Conservation (phyloP, 108 stramenopile genomes). For the Cyclotella sp. region DNA sequence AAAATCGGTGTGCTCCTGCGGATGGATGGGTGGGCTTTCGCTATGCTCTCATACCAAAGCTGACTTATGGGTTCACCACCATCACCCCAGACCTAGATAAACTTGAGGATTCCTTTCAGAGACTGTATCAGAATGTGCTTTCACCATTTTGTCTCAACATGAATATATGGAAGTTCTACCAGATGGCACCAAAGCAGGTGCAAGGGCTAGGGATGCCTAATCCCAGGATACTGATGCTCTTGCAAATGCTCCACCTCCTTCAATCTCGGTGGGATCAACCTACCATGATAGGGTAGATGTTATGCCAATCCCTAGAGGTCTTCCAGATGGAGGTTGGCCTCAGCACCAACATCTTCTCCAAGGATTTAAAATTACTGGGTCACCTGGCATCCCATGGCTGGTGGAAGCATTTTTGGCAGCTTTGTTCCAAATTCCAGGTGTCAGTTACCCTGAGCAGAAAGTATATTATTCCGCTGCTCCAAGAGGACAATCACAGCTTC, state of each 20-base stretch:
- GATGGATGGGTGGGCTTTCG: background rate
- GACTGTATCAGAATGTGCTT: no score
- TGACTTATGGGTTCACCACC: no score
- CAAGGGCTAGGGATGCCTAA: background rate
- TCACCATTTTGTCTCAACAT: no score
- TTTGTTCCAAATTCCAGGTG: background rate
- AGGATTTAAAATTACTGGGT: background rate
- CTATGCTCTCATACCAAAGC: background rate
- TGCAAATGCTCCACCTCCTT: background rate
- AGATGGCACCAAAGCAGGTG: slow-evolving; percentile 1
- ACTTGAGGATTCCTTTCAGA: no score
- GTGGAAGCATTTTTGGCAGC: slow-evolving; percentile 7
- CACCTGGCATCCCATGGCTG: background rate
- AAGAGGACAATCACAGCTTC: background rate
- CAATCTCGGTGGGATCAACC: background rate
- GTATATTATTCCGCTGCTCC: background rate
- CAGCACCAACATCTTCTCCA: background rate
- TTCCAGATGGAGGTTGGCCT: slow-evolving; percentile 6
- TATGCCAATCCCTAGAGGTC: slow-evolving; percentile 2
- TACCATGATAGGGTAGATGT: background rate
- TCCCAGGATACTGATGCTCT: background rate
- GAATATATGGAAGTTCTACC: slow-evolving; percentile 1
- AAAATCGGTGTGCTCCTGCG: background rate
- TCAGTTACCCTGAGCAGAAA: background rate
- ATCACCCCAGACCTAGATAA: no score